Percentiles rank a stretch among this genome's conserved stretches.
Conservation (phyloP, 352 stramenopile species). For the Globisporangium orthogonon region DNA sequence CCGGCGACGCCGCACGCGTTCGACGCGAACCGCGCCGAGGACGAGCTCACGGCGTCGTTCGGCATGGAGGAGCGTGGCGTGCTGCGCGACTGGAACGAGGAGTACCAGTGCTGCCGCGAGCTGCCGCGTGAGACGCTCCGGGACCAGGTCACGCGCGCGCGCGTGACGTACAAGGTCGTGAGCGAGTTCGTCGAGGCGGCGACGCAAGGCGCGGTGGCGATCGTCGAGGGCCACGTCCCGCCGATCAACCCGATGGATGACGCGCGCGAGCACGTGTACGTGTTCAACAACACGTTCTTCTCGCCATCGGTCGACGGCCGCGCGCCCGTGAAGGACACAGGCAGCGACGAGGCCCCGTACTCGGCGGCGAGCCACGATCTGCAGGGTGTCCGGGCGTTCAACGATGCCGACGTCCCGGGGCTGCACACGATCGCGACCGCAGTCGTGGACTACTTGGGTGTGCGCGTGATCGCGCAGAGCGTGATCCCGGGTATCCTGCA, state of each 20-base stretch:
- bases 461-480: conserved; percentile 93
- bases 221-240: conserved; percentile 92
- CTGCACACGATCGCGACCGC: conserved; percentile 93
- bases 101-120: conserved; percentile 91
- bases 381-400: conserved; percentile 87
- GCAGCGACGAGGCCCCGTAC: conserved; percentile 74
- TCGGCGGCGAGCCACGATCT: conserved; percentile 87
- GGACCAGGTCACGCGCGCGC: conserved; percentile 90
- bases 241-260: conserved; percentile 96
- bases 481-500: conserved; percentile 95
- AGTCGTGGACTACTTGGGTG: conserved; percentile 93
- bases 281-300: conserved; percentile 99
- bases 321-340: conserved; percentile 50
- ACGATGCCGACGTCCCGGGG: conserved; percentile 86
- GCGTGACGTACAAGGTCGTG: conserved; percentile 93
- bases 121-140: conserved; percentile 68
- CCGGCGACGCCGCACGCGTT: conserved; percentile 38
- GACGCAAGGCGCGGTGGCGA: conserved; percentile 85
- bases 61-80: conserved; percentile 91
- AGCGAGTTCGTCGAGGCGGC: conserved; percentile 94
- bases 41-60: conserved; percentile 86
- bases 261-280: conserved; percentile 90
- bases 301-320: conserved; percentile 88
- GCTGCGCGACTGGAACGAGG: conserved; percentile 96
- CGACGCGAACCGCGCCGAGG: conserved; percentile 84